phyloP scores from a whole-genome alignment of 2,329 filamentous ascomycete species.

The Aphanoascus verrucosus region DNA sequence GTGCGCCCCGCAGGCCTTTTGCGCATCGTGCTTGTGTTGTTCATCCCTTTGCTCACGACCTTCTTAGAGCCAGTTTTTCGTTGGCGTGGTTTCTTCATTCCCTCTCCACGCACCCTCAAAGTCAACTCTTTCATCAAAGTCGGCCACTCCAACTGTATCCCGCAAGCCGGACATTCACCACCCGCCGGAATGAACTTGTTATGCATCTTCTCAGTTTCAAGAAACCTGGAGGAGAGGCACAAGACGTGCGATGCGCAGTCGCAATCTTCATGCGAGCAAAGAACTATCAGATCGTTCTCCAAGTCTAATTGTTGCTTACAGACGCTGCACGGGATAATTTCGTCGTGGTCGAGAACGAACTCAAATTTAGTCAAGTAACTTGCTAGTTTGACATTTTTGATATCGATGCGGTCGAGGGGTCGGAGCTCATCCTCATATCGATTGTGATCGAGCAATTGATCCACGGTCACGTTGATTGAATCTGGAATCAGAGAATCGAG shows the following conservation, averaged over 20 bases:
- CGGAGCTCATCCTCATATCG: conserved; percentile 22
- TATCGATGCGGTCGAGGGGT: conserved; percentile 37
- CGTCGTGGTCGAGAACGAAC: conserved; percentile 31
- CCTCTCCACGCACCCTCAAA: conserved; percentile 54
- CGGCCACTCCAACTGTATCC: conserved; percentile 54
- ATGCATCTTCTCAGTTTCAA: conserved; percentile 32
- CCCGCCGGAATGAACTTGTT: conserved; percentile 51
- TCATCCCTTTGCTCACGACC: background rate
- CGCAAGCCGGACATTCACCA: conserved; percentile 63
- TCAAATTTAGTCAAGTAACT: conserved; percentile 43
- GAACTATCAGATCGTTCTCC: conserved; percentile 35
- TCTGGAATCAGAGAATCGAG: conserved; percentile 40
- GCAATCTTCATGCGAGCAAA: conserved; percentile 44
- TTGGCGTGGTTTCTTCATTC: conserved; percentile 26
- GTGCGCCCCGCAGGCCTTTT: background rate
- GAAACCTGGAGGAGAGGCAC: conserved; percentile 46
- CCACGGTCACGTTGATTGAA: conserved; percentile 46
- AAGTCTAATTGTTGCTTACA: conserved; percentile 36
- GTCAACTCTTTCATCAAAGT: conserved; percentile 75
- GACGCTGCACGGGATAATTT: conserved; percentile 37
- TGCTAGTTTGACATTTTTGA: conserved; percentile 43
- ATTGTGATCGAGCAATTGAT: conserved; percentile 26
- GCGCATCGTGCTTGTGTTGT: background rate
- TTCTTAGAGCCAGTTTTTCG: background rate
- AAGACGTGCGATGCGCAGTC: conserved; percentile 43